A percentile compares a stretch with the other conserved stretches of the same genome.
phyloP scores from a whole-genome alignment of 2,329 filamentous ascomycete genomes.

The Colletotrichum theobromicola region DNA sequence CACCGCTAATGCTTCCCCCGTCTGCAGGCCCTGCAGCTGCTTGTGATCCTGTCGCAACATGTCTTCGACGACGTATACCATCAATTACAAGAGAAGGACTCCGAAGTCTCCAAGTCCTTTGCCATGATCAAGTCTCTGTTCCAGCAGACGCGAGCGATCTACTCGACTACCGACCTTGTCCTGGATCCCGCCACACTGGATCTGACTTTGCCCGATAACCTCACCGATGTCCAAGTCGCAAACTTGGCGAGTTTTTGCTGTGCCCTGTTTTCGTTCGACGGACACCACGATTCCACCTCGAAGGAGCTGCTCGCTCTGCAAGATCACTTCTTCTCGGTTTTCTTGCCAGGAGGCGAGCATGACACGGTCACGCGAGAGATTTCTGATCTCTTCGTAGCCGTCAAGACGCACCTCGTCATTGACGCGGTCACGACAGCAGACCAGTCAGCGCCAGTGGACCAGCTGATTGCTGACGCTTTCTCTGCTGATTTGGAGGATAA shows the following conservation, averaged over 20 bases:
- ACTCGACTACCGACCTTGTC: slow-evolving; percentile 32
- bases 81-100: slow-evolving; percentile 35
- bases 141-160: slow-evolving; percentile 37
- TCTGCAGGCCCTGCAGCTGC: slow-evolving; percentile 41
- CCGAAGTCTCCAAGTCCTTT: slow-evolving; percentile 38
- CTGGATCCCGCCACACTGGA: slow-evolving; percentile 34
- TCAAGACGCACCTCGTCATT: slow-evolving; percentile 59
- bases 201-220: slow-evolving; percentile 37
- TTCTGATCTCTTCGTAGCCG: slow-evolving; percentile 48
- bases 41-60: slow-evolving; percentile 41
- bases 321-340: slow-evolving; percentile 48
- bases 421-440: slow-evolving; percentile 53
- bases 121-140: slow-evolving; percentile 35
- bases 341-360: slow-evolving; percentile 41
- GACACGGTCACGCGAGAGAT: slow-evolving; percentile 45
- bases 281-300: slow-evolving; percentile 35
- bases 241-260: slow-evolving; percentile 53
- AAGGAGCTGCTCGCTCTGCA: slow-evolving; percentile 51
- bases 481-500: slow-evolving; percentile 59
- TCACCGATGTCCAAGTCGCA: slow-evolving; percentile 47
- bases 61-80: slow-evolving; percentile 40
- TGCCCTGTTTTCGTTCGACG: slow-evolving; percentile 41
- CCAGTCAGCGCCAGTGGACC: slow-evolving; percentile 51
- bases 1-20: slow-evolving; percentile 6
- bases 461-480: slow-evolving; percentile 61